Percentiles rank a stretch among this genome's conserved stretches.
Evolutionary conservation across 2,329 filamentous ascomycete species (phyloP).

Genomic region (Fusarium torreyae): DNA sequence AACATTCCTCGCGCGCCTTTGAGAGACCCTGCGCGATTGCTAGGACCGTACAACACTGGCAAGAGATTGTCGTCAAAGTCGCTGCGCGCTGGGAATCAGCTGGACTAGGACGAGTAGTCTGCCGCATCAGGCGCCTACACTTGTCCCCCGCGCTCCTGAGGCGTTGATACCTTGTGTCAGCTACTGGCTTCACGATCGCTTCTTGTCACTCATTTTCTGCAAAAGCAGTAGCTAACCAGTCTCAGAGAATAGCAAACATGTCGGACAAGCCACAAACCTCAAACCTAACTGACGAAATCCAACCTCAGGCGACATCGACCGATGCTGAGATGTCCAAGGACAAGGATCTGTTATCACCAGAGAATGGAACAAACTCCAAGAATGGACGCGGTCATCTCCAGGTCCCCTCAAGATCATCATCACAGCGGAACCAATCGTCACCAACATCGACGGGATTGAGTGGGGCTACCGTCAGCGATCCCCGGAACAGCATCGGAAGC

Average conservation of each 20-base stretch:
- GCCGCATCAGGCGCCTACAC: not conserved
- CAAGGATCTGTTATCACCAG: conserved; percentile 58
- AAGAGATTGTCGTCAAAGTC: not conserved
- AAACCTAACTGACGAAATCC: conserved; percentile 52
- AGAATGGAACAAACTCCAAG: conserved; percentile 61
- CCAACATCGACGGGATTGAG: conserved; percentile 72
- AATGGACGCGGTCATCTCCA: conserved; percentile 69
- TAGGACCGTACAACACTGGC: conserved; percentile 8
- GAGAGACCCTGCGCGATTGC: conserved; percentile 22
- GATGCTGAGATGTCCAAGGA: conserved; percentile 61
- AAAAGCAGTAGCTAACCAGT: conserved; percentile 39
- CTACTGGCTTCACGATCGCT: conserved; percentile 21
- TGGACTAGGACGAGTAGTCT: not conserved
- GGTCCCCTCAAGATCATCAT: conserved; percentile 75
- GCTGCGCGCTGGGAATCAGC: not conserved
- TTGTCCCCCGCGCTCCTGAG: conserved; percentile 8
- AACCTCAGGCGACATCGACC: conserved; percentile 54
- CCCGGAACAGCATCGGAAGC: conserved; percentile 73
- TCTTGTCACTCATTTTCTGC: conserved; percentile 5
- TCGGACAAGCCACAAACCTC: conserved; percentile 51
- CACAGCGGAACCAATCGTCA: conserved; percentile 71
- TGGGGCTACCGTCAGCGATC: conserved; percentile 71
- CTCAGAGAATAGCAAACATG: conserved; percentile 52
- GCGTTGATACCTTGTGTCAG: not conserved
- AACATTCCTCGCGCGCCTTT: conserved; percentile 30